Evolutionary conservation across 345 rosid genomes (phyloP).

Genomic region (Cardiospermum halicacabum): DNA sequence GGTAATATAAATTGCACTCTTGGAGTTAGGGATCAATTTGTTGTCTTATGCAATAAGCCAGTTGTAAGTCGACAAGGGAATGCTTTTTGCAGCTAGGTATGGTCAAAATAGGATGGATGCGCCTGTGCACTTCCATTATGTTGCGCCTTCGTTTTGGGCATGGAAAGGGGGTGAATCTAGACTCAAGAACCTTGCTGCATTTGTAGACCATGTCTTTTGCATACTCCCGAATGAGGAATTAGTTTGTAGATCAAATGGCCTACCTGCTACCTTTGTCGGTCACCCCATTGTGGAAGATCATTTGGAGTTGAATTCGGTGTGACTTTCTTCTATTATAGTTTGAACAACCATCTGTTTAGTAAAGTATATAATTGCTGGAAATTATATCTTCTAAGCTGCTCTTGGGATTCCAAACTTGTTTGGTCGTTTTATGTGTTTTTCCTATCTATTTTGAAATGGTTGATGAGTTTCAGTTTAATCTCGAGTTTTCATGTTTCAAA

Average conservation of each 20-base stretch:
- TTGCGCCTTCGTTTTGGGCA: constrained; percentile 97
- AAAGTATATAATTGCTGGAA: not conserved
- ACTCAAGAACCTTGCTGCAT: constrained; percentile 53
- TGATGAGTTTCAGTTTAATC: not conserved
- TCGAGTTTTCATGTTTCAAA: not conserved
- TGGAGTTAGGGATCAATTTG: constrained; percentile 15
- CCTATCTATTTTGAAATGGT: not conserved
- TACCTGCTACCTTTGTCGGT: constrained; percentile 78
- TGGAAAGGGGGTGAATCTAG: constrained; percentile 96
- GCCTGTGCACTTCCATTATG: constrained; percentile 77
- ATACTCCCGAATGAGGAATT: constrained; percentile 79
- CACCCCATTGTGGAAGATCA: constrained; percentile 85
- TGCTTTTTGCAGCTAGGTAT: constrained; percentile 79
- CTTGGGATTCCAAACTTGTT: not conserved
- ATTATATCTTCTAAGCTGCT: not conserved
- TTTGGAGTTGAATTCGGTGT: constrained; percentile 51
- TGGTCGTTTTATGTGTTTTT: not conserved
- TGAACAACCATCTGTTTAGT: not conserved
- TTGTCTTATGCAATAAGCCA: constrained; percentile 24
- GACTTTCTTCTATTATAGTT: constrained; percentile 11
- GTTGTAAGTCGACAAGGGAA: constrained; percentile 40
- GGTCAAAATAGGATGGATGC: constrained; percentile 21
- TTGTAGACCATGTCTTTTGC: constrained; percentile 85
- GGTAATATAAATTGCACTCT: constrained; percentile 34
- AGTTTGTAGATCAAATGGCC: constrained; percentile 58